phyloP scores from a whole-genome alignment of 108 stramenopile genomes.

The Skeletonema menzelii region DNA sequence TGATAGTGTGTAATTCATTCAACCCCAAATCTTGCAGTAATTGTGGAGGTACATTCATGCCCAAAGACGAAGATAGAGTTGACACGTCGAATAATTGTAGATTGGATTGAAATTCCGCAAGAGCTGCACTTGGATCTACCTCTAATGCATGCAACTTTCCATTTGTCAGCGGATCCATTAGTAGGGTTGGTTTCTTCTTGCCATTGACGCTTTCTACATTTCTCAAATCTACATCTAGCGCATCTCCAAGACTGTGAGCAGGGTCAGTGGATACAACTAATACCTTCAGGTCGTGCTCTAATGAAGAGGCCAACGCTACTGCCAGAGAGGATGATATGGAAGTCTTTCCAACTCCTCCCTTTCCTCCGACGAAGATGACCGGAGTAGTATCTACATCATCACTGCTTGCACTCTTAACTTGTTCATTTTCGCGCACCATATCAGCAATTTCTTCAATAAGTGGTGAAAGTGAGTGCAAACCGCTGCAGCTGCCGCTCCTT shows the following conservation, averaged over 20 bases:
- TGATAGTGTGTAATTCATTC: slow-evolving; percentile 70
- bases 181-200: slow-evolving; percentile 48
- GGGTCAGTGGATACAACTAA: slow-evolving; percentile 96
- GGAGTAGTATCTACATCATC: slow-evolving; percentile 8
- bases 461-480: slow-evolving; percentile 10
- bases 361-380: slow-evolving; percentile 38
- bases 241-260: slow-evolving; percentile 96
- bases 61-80: slow-evolving; percentile 58
- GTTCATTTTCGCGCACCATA: slow-evolving; percentile 6
- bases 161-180: slow-evolving; percentile 73
- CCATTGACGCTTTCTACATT: not conserved
- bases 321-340: slow-evolving; percentile 86
- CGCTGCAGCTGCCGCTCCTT: not conserved
- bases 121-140: slow-evolving; percentile 81
- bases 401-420: not conserved
- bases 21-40: slow-evolving; percentile 77
- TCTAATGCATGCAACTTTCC: slow-evolving; percentile 79
- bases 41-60: slow-evolving; percentile 51
- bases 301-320: slow-evolving; percentile 65
- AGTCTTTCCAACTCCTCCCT: slow-evolving; percentile 76
- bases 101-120: slow-evolving; percentile 67
- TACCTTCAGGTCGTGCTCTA: slow-evolving; percentile 72
- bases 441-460: slow-evolving; percentile 18
- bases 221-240: slow-evolving; percentile 77
- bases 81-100: slow-evolving; percentile 73